These are phyloP conservation scores for Alternaria sp. DNA, from an alignment of 2,329 filamentous ascomycete species.

Conservation along the genomic window DNA sequence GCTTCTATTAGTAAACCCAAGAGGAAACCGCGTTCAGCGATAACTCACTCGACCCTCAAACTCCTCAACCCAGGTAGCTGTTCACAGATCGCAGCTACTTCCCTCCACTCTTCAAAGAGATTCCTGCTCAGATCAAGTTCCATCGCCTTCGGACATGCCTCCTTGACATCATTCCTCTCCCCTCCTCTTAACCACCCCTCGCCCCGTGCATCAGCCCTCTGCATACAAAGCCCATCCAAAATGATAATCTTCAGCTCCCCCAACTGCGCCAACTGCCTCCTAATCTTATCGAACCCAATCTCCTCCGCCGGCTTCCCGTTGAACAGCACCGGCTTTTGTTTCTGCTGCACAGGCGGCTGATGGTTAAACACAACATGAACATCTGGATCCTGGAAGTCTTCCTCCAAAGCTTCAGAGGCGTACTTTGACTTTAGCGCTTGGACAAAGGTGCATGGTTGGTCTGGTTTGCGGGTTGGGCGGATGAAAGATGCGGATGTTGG, in stretches of 20 bases:
- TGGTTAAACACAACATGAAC: constrained; percentile 40
- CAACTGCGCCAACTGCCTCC: constrained; percentile 76
- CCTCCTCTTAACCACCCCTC: constrained; percentile 31
- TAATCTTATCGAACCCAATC: constrained; percentile 93
- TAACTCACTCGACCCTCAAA: constrained; percentile 73
- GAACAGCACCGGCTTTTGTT: constrained; percentile 67
- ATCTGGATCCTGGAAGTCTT: constrained; percentile 45
- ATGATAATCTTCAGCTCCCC: constrained; percentile 80
- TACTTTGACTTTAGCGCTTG: constrained; percentile 86
- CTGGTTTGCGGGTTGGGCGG: constrained; percentile 73
- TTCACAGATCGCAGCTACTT: constrained; percentile 73
- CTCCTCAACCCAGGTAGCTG: constrained; percentile 70
- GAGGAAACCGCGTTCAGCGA: background rate
- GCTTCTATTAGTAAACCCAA: background rate
- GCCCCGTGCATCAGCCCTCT: constrained; percentile 38
- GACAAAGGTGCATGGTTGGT: constrained; percentile 74
- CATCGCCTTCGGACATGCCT: constrained; percentile 63
- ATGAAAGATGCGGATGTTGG: constrained; percentile 85
- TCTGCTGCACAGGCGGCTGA: constrained; percentile 18
- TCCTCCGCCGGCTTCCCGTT: constrained; percentile 87
- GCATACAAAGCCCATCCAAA: constrained; percentile 76
- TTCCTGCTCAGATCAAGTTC: constrained; percentile 89
- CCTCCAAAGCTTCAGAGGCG: constrained; percentile 55
- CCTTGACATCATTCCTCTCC: constrained; percentile 57
- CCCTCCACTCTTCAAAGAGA: constrained; percentile 70